Evolutionary conservation across 768 basidiomycete genomes (phyloP), one percentile per base, ranked within the genome.

Genomic region (Xerocomus spinulosus): DNA sequence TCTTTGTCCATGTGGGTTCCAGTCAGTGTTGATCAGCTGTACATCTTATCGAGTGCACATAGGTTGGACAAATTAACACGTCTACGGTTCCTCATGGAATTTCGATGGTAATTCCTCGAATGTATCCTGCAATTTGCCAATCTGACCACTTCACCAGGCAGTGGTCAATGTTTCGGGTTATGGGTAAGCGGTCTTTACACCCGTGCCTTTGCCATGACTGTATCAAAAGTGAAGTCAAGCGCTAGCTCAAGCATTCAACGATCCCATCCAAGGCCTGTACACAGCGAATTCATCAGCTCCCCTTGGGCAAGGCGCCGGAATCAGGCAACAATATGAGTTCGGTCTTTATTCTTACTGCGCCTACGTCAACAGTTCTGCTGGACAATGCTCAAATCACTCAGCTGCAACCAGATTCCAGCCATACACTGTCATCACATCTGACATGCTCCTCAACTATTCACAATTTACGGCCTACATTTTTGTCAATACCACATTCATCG

Each of bases 61-160:
- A 91, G 88, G 79, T 90, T 48, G 87, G 84, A 50, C 89, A 91
- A 77, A 87, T 84, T 61, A 90, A 82, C 63, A 85, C 84, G 43
- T 82, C 85, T 14, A 73, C 72, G 28, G 81, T 89, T 26, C 85
- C 87, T 49, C 79, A 80, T 49, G 77, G 74, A 47, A 80, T 91
- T 45, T 77, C 80, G 45, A 84, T 91, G 85, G 88, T 87, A 64
- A 69, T 64, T 54, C 43, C 42, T 56, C 34, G 20, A 40, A 35
- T 46, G 37, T 39, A 42, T 15, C 42, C 24, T 49, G 4, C 43
- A 36, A 21, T 26, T n/a, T 35, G 33, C 34, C 25, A 23, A n/a
- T 41, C 59, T 60, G 42, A 66, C 55, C 53, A 34, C 42, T 45
- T 35, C 18, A 24, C 43, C 53, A 89, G 87, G 82, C 76, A 52